These are phyloP conservation scores for Purpureocillium takamizusanense DNA, from an alignment of 2,329 filamentous ascomycete genomes.

Conservation along the genomic window DNA sequence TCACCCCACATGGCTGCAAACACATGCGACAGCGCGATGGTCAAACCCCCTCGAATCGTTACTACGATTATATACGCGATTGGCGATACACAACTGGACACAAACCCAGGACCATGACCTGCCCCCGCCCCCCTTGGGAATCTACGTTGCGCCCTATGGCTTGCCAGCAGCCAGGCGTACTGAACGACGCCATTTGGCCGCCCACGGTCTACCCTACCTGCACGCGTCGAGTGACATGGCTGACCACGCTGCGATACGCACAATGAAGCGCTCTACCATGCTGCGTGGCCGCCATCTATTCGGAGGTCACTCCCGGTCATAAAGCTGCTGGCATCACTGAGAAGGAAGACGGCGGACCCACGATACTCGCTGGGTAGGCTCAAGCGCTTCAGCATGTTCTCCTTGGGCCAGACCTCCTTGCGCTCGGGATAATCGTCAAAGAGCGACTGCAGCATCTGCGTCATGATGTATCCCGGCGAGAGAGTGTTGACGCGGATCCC, in stretches of 20 bases:
- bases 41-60: not conserved
- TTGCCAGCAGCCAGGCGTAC: not conserved
- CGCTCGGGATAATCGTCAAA: constrained; percentile 69
- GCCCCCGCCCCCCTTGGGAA: too few species aligned
- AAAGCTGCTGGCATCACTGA: constrained; percentile 61
- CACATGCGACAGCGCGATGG: too few species aligned
- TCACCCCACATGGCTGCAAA: too few species aligned
- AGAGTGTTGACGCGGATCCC: constrained; percentile 76
- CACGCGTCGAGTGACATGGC: not conserved
- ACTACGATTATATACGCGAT: constrained; percentile 3
- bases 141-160: not conserved
- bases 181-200: too few species aligned
- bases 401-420: constrained; percentile 60
- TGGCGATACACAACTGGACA: too few species aligned
- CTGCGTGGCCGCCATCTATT: constrained; percentile 62
- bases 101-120: too few species aligned
- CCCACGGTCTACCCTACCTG: not conserved
- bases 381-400: constrained; percentile 74
- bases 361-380: constrained; percentile 62
- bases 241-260: too few species aligned
- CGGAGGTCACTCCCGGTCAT: constrained; percentile 67
- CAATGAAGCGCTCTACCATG: constrained; percentile 46
- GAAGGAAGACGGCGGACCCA: constrained; percentile 63
- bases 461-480: constrained; percentile 72
- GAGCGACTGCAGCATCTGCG: constrained; percentile 73